These are phyloP conservation scores for Austroboletus eburneus DNA, from an alignment of 768 basidiomycete genomes.

Conservation along the genomic window DNA sequence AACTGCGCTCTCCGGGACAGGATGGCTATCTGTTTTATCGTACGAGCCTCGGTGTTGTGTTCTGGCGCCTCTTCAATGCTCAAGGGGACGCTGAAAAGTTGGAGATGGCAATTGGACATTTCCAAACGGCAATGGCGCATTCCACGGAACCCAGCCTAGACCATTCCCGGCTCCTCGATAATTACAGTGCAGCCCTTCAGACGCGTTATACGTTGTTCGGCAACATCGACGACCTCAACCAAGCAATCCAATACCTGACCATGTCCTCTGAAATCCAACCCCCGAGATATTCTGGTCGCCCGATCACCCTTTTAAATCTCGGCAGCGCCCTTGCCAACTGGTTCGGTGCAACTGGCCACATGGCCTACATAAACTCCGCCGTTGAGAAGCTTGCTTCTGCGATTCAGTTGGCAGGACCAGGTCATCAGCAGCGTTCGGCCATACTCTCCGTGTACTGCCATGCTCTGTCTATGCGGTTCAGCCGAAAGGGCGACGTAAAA, in stretches of 20 bases:
- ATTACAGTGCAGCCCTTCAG: conserved; percentile 17
- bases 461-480: conserved; percentile 15
- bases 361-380: conserved; percentile 15
- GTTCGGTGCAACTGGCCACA: conserved; percentile 8
- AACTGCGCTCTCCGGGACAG: conserved; percentile 13
- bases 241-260: conserved; percentile 19
- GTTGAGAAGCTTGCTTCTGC: conserved; percentile 13
- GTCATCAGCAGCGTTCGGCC: conserved; percentile 1
- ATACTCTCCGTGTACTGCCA: conserved; percentile 11
- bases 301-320: conserved; percentile 13
- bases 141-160: conserved; percentile 15
- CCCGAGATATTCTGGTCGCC: conserved; percentile 2
- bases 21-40: conserved; percentile 10
- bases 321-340: conserved; percentile 3
- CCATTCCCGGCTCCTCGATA: conserved; percentile 17
- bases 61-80: conserved; percentile 2
- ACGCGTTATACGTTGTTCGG: conserved; percentile 11
- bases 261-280: conserved; percentile 15
- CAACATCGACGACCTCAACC: conserved; percentile 20
- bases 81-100: conserved; percentile 14
- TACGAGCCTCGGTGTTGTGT: conserved; percentile 9
- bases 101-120: conserved; percentile 19
- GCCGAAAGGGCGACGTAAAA: conserved; percentile 7
- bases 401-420: conserved; percentile 9
- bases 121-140: conserved; percentile 10